These are phyloP conservation scores for Candida sonorensis DNA, from an alignment of 805 yeast genomes.

Conservation along the genomic window DNA sequence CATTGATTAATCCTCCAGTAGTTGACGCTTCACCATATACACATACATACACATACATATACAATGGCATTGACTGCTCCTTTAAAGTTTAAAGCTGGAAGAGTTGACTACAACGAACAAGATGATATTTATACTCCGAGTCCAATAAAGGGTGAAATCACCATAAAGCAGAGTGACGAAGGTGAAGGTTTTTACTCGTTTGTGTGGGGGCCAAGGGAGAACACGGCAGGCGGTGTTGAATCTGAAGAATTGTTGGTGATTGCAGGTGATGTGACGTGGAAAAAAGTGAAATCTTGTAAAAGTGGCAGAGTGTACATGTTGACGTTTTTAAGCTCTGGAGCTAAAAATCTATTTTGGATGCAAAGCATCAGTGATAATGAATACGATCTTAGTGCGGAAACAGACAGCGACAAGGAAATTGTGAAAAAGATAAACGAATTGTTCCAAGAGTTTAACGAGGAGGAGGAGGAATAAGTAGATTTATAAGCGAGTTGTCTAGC, in stretches of 20 bases:
- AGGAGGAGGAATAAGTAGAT: conserved; percentile 5
- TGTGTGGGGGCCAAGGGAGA: conserved; percentile 64
- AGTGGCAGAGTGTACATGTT: conserved; percentile 64
- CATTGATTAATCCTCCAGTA: too few relatives aligned
- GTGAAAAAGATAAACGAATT: conserved; percentile 41
- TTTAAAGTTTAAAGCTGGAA: conserved; percentile 69
- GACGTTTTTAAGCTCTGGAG: conserved; percentile 30
- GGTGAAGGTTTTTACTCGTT: conserved; percentile 69
- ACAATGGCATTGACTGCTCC: conserved; percentile 16
- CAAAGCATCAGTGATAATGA: conserved; percentile 65
- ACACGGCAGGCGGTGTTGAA: conserved; percentile 33
- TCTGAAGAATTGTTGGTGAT: conserved; percentile 63
- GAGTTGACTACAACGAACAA: conserved; percentile 56
- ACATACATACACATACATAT: background rate
- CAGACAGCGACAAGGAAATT: conserved; percentile 49
- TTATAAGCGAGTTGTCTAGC: background rate
- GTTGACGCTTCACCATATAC: too few relatives aligned
- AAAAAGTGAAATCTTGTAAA: conserved; percentile 57
- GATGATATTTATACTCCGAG: conserved; percentile 63
- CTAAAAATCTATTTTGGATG: conserved; percentile 59
- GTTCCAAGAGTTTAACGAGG: conserved; percentile 33
- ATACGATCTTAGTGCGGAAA: conserved; percentile 49
- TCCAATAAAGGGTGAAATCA: conserved; percentile 60
- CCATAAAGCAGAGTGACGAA: conserved; percentile 55
- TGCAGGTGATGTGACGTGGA: conserved; percentile 83